Evolutionary conservation across 2,329 filamentous ascomycete genomes (phyloP).

Genomic region (Aureobasidium pullulans): DNA sequence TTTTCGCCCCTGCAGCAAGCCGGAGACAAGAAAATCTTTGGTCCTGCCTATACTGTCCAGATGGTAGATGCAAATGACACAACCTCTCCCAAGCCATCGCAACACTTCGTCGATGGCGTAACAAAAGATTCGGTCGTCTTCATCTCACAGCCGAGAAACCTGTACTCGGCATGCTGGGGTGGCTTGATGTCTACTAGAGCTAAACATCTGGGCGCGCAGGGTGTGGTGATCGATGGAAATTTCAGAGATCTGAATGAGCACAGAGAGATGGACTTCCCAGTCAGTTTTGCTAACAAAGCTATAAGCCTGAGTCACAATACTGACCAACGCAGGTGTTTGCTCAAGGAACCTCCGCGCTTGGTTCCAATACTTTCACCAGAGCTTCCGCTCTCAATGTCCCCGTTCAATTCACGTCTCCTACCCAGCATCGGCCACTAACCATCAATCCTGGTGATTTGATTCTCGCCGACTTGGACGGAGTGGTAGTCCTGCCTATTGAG

Average conservation of each 20-base stretch:
- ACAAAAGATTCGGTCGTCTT: conserved; percentile 30
- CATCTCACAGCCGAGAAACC: conserved; percentile 29
- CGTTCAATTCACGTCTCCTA: conserved; percentile 23
- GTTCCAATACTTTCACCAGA: conserved; percentile 29
- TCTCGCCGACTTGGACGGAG: conserved; percentile 29
- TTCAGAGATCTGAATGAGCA: conserved; percentile 31
- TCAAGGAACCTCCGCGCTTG: conserved; percentile 20
- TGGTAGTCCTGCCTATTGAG: conserved; percentile 20
- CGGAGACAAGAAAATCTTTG: background rate
- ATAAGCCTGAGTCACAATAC: background rate
- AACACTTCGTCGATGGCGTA: conserved; percentile 33
- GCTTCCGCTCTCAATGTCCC: conserved; percentile 30
- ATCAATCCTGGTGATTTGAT: conserved; percentile 31
- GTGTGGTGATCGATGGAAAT: conserved; percentile 33
- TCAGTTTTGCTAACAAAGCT: background rate
- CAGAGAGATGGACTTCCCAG: conserved; percentile 17
- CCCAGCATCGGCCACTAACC: conserved; percentile 1
- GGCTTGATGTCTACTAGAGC: conserved; percentile 34
- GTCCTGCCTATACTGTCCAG: conserved; percentile 10
- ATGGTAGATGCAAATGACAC: conserved; percentile 29
- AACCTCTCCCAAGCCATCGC: conserved; percentile 23
- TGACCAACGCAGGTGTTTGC: conserved; percentile 25
- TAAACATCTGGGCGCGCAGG: conserved; percentile 28
- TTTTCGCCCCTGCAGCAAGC: conserved; percentile 17
- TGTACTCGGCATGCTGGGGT: conserved; percentile 32